Conservation (phyloP, 2,329 filamentous ascomycete species). For the Thelonectria rubi region DNA sequence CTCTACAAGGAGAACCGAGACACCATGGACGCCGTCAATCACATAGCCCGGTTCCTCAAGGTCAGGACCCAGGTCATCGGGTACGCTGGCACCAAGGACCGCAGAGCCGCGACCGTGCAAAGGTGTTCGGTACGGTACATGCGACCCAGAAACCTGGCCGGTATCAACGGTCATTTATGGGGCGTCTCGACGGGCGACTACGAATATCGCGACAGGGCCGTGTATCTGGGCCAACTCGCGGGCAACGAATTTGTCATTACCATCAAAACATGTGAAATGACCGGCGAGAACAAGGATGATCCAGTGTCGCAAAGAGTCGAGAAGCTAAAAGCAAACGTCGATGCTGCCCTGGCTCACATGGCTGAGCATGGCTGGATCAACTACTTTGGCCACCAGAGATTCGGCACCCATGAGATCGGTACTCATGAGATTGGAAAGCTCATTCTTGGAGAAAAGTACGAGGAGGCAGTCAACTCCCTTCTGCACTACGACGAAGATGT, state of each 20-base stretch:
- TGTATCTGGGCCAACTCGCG: constrained; percentile 83
- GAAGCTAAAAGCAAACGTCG: constrained; percentile 53
- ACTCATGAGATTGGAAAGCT: constrained; percentile 87
- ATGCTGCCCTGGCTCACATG: constrained; percentile 72
- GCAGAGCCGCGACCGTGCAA: constrained; percentile 86
- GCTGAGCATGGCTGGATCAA: constrained; percentile 87
- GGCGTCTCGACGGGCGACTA: constrained; percentile 81
- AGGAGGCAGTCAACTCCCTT: constrained; percentile 81
- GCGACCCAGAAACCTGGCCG: constrained; percentile 67
- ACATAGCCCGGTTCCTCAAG: constrained; percentile 77
- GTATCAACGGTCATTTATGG: constrained; percentile 70
- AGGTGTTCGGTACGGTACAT: constrained; percentile 71
- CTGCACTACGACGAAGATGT: constrained; percentile 75
- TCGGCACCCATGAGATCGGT: constrained; percentile 86
- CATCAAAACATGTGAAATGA: constrained; percentile 81
- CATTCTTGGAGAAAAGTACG: constrained; percentile 83
- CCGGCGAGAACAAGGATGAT: constrained; percentile 46
- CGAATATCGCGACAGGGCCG: constrained; percentile 73
- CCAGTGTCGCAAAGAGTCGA: constrained; percentile 43
- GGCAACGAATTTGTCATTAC: constrained; percentile 96
- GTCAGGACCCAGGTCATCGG: constrained; percentile 78
- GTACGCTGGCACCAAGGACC: constrained; percentile 88
- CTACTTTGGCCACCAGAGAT: constrained; percentile 97
- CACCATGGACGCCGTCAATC: constrained; percentile 88
- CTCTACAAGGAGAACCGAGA: constrained; percentile 98